Percentiles rank a stretch among this genome's conserved stretches.
Evolutionary conservation across 129 eudicot species (phyloP).

Genomic region (Pseudognaphalium luteoalbum): DNA sequence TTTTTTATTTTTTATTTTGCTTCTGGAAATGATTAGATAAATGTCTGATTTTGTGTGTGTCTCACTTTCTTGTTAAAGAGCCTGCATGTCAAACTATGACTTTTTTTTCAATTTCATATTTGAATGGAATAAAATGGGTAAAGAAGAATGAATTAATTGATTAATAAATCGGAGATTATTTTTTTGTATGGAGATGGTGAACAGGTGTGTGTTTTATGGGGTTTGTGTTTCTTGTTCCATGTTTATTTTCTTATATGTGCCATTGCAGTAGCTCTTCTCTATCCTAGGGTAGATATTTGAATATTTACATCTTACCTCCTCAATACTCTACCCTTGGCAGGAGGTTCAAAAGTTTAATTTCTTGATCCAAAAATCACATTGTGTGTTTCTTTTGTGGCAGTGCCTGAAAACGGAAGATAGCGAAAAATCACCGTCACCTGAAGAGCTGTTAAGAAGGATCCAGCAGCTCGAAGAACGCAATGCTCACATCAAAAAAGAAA

Average conservation of each 20-base stretch:
- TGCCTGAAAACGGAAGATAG: neutral
- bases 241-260: no score
- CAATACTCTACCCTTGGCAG: no score
- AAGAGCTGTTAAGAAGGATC: conserved; percentile 26
- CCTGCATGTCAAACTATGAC: no score
- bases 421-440: neutral
- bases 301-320: no score
- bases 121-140: neutral
- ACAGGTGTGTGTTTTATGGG: neutral
- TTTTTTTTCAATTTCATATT: neutral
- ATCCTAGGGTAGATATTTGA: no score
- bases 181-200: neutral
- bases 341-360: neutral
- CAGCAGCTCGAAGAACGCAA: conserved; percentile 59
- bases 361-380: neutral
- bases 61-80: no score
- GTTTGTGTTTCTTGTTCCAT: neutral
- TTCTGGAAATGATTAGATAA: no score
- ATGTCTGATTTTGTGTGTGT: no score
- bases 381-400: neutral
- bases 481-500: conserved; percentile 59
- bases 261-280: no score
- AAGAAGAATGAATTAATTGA: neutral
- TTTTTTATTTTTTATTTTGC: no score
- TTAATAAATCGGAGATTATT: neutral